Conservation (phyloP, 2,329 filamentous ascomycete species). For the Fusarium transvaalense region DNA sequence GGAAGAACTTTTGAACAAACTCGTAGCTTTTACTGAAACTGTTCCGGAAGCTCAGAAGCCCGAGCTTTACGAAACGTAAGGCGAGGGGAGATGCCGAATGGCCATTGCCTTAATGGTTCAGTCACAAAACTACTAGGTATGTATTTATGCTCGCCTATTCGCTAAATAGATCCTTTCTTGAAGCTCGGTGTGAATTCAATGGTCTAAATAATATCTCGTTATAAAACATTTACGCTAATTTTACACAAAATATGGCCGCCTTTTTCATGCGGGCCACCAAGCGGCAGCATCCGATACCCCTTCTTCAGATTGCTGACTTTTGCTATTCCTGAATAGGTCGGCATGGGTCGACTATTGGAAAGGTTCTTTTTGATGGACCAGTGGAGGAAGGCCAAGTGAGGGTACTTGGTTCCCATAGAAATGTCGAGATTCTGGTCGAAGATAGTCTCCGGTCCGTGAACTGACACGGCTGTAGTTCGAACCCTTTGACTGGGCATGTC, state of each 20-base stretch:
- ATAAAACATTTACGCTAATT: not conserved
- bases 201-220: not conserved
- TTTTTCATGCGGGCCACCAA: not conserved
- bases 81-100: too few relatives aligned
- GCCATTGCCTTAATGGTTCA: too few relatives aligned
- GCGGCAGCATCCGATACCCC: conserved; percentile 6
- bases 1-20: too few relatives aligned
- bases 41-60: not conserved
- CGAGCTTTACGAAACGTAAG: too few relatives aligned
- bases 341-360: not conserved
- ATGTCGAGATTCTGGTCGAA: conserved; percentile 14
- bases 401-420: not conserved
- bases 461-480: not conserved
- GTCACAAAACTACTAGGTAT: too few relatives aligned
- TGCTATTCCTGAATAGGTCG: not conserved
- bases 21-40: not conserved
- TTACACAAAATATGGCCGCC: conserved; percentile 17
- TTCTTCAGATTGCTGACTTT: conserved; percentile 10
- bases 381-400: conserved; percentile 4
- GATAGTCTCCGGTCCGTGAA: rapidly evolving
- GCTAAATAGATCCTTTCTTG: not conserved
- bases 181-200: not conserved
- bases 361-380: not conserved
- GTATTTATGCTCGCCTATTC: not conserved
- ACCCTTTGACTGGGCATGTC: not conserved